Evolutionary conservation across 2,329 filamentous ascomycete species (phyloP).

Genomic region (Fusarium circinatum): DNA sequence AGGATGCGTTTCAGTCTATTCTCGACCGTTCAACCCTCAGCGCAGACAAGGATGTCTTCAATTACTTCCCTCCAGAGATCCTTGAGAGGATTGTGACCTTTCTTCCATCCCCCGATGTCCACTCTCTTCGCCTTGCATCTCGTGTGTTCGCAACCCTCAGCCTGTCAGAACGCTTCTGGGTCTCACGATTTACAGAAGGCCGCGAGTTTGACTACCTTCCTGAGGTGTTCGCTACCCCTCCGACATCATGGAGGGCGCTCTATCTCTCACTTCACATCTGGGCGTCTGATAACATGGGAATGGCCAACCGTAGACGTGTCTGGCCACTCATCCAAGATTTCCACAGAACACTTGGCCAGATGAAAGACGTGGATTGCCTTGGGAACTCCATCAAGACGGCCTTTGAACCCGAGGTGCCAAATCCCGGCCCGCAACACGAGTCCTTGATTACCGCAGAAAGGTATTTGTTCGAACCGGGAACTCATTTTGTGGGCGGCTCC

Average conservation of each 20-base stretch:
- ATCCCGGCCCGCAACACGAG: neutral
- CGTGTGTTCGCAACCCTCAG: conserved; percentile 12
- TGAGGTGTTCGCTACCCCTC: neutral
- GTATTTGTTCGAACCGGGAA: neutral
- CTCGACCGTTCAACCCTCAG: neutral
- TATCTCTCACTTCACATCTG: neutral
- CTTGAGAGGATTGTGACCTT: conserved; percentile 12
- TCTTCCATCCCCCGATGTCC: conserved; percentile 9
- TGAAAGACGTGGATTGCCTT: neutral
- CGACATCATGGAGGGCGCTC: conserved; percentile 12
- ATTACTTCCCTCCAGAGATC: conserved; percentile 12
- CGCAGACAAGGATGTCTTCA: conserved; percentile 10
- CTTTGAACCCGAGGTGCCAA: conserved; percentile 3
- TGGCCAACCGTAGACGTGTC: neutral
- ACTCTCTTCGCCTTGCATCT: conserved; percentile 25
- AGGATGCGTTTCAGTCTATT: neutral
- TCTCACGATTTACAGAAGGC: conserved; percentile 15
- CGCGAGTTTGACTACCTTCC: conserved; percentile 16
- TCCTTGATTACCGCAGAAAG: neutral
- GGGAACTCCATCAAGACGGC: neutral
- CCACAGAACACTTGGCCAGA: neutral
- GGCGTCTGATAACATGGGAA: neutral
- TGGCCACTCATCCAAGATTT: neutral
- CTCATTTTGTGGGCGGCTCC: neutral
- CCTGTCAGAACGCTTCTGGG: conserved; percentile 25